These are phyloP conservation scores for Karstenula rhodostoma DNA, from an alignment of 2,329 filamentous ascomycete genomes.

Conservation along the genomic window DNA sequence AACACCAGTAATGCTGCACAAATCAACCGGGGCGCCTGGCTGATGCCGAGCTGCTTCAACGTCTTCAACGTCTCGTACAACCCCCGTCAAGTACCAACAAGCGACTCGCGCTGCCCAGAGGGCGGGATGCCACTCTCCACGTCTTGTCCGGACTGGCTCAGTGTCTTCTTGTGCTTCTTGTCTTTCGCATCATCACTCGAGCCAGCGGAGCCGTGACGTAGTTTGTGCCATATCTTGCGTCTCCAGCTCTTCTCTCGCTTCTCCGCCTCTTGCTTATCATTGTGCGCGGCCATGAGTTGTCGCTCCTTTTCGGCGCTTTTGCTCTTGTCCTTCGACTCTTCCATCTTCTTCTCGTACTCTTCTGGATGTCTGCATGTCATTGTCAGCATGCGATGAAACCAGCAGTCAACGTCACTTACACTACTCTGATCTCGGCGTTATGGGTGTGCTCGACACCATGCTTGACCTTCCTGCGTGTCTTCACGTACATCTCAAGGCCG, in stretches of 20 bases:
- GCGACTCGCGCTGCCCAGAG: slow-evolving; percentile 36
- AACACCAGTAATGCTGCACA: not conserved
- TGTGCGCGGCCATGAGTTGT: slow-evolving; percentile 54
- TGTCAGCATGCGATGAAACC: not conserved
- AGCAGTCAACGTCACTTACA: slow-evolving; percentile 37
- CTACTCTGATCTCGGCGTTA: slow-evolving; percentile 65
- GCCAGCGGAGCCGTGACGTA: slow-evolving; percentile 30
- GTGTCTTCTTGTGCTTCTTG: slow-evolving; percentile 35
- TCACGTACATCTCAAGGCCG: slow-evolving; percentile 81
- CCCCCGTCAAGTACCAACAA: slow-evolving; percentile 9
- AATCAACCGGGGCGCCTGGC: not conserved
- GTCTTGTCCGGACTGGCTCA: slow-evolving; percentile 45
- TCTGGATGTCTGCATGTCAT: slow-evolving; percentile 58
- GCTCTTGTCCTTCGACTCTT: slow-evolving; percentile 65
- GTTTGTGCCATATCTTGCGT: slow-evolving; percentile 40
- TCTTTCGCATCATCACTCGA: slow-evolving; percentile 31
- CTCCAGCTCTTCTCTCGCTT: slow-evolving; percentile 42
- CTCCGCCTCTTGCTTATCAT: slow-evolving; percentile 57
- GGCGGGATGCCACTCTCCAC: slow-evolving; percentile 48
- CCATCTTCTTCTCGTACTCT: slow-evolving; percentile 57
- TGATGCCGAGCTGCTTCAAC: not conserved
- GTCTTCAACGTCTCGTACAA: not conserved
- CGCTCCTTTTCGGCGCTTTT: slow-evolving; percentile 69
- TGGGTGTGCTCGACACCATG: slow-evolving; percentile 58
- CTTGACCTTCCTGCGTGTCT: slow-evolving; percentile 72